Evolutionary conservation across 768 basidiomycete species (phyloP).

Genomic region (Macrolepiota dolichaula): DNA sequence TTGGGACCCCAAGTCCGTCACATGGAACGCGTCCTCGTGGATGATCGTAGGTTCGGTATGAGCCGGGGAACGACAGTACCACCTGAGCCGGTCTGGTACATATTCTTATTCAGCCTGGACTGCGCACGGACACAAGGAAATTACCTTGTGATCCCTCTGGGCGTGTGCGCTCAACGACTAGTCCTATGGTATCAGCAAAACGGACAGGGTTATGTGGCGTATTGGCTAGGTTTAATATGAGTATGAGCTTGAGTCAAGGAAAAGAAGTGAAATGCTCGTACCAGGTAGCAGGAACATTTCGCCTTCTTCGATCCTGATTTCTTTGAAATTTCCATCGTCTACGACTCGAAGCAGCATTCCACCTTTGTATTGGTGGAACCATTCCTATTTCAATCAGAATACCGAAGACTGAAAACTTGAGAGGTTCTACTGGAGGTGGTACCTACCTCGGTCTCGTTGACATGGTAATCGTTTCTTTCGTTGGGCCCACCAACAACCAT

Average conservation of each 20-base stretch:
- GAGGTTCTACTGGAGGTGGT: neutral
- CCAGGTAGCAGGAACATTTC: constrained; percentile 97
- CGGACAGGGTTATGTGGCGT: constrained; percentile 96
- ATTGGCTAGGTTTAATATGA: constrained; percentile 59
- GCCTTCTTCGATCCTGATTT: constrained; percentile 89
- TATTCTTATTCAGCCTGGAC: neutral
- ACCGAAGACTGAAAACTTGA: neutral
- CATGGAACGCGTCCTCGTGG: constrained; percentile 78
- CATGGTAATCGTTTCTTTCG: constrained; percentile 88
- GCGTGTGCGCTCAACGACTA: constrained; percentile 86
- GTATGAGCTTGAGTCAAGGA: neutral
- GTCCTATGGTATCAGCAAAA: constrained; percentile 84
- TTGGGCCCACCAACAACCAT: constrained; percentile 98
- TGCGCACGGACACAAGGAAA: neutral
- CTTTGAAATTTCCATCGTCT: constrained; percentile 74
- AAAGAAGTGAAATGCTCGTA: constrained; percentile 21
- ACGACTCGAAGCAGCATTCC: constrained; percentile 88
- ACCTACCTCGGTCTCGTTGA: constrained; percentile 86
- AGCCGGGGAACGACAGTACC: constrained; percentile 75
- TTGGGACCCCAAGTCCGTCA: constrained; percentile 89
- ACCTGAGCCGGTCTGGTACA: constrained; percentile 75
- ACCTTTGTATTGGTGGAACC: constrained; percentile 98
- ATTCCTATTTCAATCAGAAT: constrained; percentile 58
- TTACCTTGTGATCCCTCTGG: constrained; percentile 73
- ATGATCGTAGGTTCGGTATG: constrained; percentile 44